Conservation (phyloP, 73 alveolate genomes). For the Tetrahymena elliotti region DNA sequence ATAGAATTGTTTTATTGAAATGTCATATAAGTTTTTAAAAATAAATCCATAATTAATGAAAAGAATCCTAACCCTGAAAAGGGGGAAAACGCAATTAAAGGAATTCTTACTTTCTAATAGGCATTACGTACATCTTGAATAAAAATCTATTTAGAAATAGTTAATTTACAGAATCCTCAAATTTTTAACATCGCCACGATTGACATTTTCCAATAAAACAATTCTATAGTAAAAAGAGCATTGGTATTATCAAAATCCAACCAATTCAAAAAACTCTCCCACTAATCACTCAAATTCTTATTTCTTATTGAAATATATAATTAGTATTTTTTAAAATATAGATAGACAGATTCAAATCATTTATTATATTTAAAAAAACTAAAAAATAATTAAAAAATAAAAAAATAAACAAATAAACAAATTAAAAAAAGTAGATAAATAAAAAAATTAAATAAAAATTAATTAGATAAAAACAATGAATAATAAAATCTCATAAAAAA, state of each 20-base stretch:
- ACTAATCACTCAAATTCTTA: neutral
- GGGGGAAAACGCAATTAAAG: neutral
- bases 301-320: neutral
- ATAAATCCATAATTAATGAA: neutral
- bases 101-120: neutral
- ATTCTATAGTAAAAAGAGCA: neutral
- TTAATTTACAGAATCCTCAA: neutral
- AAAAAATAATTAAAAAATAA: too few species aligned
- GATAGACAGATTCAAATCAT: neutral
- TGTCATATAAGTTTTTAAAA: neutral
- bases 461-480: too few species aligned
- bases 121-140: conserved; percentile 1
- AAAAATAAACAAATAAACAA: too few species aligned
- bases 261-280: neutral
- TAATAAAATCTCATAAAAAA: too few species aligned
- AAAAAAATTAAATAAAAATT: too few species aligned
- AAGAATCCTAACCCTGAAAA: neutral
- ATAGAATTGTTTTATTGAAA: neutral
- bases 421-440: neutral
- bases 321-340: neutral
- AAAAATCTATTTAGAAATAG: neutral
- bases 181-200: neutral
- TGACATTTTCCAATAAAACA: neutral
- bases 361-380: too few species aligned
- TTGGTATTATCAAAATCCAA: neutral